A percentile compares a stretch with the other conserved stretches of the same genome.
Evolutionary conservation across 495 filamentous ascomycete species (phyloP).

Genomic region (Tuber microsphaerosporum): DNA sequence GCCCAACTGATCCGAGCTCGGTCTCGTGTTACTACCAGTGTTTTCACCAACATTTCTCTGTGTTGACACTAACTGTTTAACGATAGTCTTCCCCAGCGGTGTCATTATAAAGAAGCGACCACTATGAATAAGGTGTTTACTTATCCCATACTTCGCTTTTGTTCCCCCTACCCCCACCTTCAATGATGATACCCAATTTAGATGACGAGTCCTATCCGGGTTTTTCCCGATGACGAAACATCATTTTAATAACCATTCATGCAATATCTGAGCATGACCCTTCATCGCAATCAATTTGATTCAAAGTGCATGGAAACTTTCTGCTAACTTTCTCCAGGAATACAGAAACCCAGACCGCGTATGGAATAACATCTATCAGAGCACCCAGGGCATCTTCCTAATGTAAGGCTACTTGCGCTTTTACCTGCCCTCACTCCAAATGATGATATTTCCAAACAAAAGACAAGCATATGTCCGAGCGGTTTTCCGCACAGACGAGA

Average conservation of each 20-base stretch:
- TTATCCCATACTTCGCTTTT: conserved; percentile 5
- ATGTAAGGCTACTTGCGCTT: conserved; percentile 23
- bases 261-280: conserved; percentile 53
- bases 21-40: conserved; percentile 11
- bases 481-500: conserved; percentile 57
- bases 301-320: conserved; percentile 1
- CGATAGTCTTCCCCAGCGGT: not conserved
- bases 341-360: not conserved
- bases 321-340: conserved; percentile 20
- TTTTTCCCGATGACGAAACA: conserved; percentile 70
- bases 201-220: conserved; percentile 87
- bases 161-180: conserved; percentile 23
- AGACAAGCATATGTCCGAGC: conserved; percentile 89
- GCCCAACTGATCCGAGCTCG: conserved; percentile 73
- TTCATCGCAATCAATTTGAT: conserved; percentile 14
- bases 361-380: not conserved
- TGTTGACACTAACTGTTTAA: conserved; percentile 13
- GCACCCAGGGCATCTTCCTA: conserved; percentile 2
- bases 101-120: not conserved
- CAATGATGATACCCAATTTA: conserved; percentile 60
- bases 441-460: conserved; percentile 62
- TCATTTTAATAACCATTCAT: conserved; percentile 71
- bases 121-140: conserved; percentile 12
- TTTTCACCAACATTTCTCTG: not conserved
- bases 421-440: conserved; percentile 34